These are phyloP conservation scores for Coniochaeta hoffmannii DNA, from an alignment of 2,329 filamentous ascomycete species.

Conservation along the genomic window DNA sequence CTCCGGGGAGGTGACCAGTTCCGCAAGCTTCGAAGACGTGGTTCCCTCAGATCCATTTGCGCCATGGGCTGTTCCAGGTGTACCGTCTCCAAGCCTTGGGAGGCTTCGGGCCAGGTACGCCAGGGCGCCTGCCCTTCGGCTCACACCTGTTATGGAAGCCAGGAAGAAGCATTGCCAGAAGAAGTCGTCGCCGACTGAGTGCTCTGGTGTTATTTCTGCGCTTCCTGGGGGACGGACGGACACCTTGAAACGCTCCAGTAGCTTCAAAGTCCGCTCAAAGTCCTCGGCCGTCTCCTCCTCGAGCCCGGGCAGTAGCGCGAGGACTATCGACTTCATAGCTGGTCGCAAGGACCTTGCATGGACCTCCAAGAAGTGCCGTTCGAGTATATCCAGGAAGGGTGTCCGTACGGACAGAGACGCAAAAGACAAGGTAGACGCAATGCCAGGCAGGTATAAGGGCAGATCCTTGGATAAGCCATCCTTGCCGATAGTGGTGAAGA, in stretches of 20 bases:
- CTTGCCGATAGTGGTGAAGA: constrained; percentile 79
- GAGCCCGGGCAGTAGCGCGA: constrained; percentile 82
- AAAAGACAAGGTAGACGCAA: constrained; percentile 85
- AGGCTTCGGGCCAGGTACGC: constrained; percentile 77
- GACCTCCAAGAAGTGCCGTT: constrained; percentile 69
- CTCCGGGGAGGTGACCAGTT: constrained; percentile 78
- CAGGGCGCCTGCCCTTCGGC: constrained; percentile 75
- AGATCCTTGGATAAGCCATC: constrained; percentile 77
- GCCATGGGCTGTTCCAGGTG: constrained; percentile 20
- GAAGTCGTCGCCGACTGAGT: constrained; percentile 67
- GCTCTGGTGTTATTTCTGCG: constrained; percentile 41
- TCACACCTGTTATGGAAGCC: constrained; percentile 83
- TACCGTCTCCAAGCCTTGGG: constrained; percentile 56
- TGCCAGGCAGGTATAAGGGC: constrained; percentile 79
- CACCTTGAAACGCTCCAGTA: constrained; percentile 71
- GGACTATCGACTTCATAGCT: constrained; percentile 80
- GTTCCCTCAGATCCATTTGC: constrained; percentile 30
- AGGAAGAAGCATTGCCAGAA: constrained; percentile 99
- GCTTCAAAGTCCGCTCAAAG: constrained; percentile 77
- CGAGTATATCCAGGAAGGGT: constrained; percentile 75
- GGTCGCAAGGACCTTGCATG: constrained; percentile 68
- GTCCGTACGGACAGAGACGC: constrained; percentile 87
- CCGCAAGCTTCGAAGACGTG: constrained; percentile 46
- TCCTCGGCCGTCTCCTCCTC: constrained; percentile 98
- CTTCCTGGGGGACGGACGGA: constrained; percentile 50